phyloP scores from a whole-genome alignment of 352 stramenopile genomes.

The Phytophthora tubulina region DNA sequence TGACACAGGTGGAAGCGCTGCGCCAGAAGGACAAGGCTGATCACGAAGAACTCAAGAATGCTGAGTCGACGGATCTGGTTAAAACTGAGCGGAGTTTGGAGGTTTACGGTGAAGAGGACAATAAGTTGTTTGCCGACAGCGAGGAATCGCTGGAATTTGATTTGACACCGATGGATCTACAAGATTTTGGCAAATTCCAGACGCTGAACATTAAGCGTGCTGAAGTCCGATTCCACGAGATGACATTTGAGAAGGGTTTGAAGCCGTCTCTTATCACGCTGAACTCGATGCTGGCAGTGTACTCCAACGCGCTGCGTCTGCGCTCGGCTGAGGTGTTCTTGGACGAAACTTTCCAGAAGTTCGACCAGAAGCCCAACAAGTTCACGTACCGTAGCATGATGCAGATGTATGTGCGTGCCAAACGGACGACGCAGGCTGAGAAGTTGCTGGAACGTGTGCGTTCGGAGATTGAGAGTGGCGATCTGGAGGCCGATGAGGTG shows the following conservation, averaged over 20 bases:
- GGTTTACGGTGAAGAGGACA: conserved; percentile 47
- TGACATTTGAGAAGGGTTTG: conserved; percentile 56
- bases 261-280: conserved; percentile 63
- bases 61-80: conserved; percentile 41
- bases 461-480: conserved; percentile 50
- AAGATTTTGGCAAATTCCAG: conserved; percentile 79
- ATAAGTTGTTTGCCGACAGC: conserved; percentile 45
- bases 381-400: conserved; percentile 83
- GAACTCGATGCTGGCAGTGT: conserved; percentile 83
- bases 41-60: conserved; percentile 47
- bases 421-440: conserved; percentile 68
- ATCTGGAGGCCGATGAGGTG: conserved; percentile 66
- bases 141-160: conserved; percentile 60
- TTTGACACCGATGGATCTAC: conserved; percentile 63
- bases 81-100: conserved; percentile 46
- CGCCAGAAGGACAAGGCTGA: conserved; percentile 43
- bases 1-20: conserved; percentile 47
- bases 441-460: conserved; percentile 57
- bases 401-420: conserved; percentile 83
- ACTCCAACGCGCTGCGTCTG: conserved; percentile 79
- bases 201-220: conserved; percentile 73
- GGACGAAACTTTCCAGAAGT: conserved; percentile 56
- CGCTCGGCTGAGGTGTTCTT: conserved; percentile 62
- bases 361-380: conserved; percentile 54
- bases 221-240: conserved; percentile 70